phyloP scores from a whole-genome alignment of 2,329 filamentous ascomycete genomes.

The Acrocalymma vagum region DNA sequence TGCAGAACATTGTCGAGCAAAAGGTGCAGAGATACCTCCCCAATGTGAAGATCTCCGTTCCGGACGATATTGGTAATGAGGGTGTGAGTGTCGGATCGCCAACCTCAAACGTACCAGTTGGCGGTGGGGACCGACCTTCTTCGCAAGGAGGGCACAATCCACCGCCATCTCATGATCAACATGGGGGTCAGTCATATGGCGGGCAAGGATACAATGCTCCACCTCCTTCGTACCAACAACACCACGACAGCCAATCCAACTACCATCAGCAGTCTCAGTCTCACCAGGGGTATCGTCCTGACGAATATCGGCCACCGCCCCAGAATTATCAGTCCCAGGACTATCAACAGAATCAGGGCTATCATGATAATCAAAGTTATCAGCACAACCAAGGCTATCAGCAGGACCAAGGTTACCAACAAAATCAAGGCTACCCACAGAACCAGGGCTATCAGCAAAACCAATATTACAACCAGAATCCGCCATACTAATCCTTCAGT shows the following conservation, averaged over 20 bases:
- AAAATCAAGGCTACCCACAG: constrained; percentile 10
- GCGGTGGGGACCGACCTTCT: constrained; percentile 17
- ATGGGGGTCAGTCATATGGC: not conserved
- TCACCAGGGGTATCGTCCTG: not conserved
- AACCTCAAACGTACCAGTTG: constrained; percentile 15
- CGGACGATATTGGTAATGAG: constrained; percentile 41
- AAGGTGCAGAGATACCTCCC: constrained; percentile 39
- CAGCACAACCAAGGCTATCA: constrained; percentile 4
- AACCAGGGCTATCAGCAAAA: no score
- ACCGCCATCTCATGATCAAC: constrained; percentile 6
- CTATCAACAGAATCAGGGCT: constrained; percentile 2
- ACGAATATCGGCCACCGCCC: constrained; percentile 1
- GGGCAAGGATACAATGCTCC: constrained; percentile 11
- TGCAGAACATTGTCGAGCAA: constrained; percentile 39
- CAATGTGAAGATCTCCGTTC: constrained; percentile 37
- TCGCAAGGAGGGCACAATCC: constrained; percentile 12
- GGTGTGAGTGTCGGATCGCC: constrained; percentile 37
- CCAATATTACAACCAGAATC: no score
- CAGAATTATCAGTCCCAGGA: constrained; percentile 6
- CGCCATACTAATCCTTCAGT: no score
- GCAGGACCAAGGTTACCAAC: constrained; percentile 4
- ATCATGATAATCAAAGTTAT: constrained; percentile 3
- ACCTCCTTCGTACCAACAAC: not conserved
- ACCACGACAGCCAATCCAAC: not conserved
- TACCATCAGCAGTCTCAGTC: not conserved